Evolutionary conservation across 2,329 filamentous ascomycete genomes (phyloP).

Genomic region (Rhexocercosporidium sp.): DNA sequence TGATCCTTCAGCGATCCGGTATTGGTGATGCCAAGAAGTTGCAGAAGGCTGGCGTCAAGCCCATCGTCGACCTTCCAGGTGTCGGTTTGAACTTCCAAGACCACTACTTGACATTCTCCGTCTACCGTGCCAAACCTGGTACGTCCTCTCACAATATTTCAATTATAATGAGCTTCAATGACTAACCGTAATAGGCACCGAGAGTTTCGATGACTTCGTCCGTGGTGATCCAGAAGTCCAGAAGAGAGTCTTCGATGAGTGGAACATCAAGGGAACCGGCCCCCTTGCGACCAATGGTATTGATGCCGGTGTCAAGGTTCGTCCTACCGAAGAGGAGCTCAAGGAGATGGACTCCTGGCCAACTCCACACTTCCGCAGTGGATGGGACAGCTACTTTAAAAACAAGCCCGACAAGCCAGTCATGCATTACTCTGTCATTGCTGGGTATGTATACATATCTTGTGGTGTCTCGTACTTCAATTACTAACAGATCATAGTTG

Average conservation of each 20-base stretch:
- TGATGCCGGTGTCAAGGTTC: conserved; percentile 60
- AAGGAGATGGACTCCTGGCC: conserved; percentile 65
- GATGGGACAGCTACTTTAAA: conserved; percentile 85
- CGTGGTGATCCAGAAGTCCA: conserved; percentile 75
- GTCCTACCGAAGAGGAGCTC: conserved; percentile 61
- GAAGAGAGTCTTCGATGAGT: conserved; percentile 75
- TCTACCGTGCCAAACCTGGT: conserved; percentile 47
- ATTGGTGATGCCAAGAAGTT: conserved; percentile 58
- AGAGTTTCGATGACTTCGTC: conserved; percentile 82
- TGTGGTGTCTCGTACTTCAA: background rate
- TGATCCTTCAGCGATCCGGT: conserved; percentile 66
- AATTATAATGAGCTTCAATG: background rate
- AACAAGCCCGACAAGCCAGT: conserved; percentile 85
- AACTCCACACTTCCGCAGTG: conserved; percentile 72
- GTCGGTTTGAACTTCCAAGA: conserved; percentile 62
- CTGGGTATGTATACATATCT: conserved; percentile 52
- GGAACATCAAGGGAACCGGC: conserved; percentile 80
- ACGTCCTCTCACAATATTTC: background rate
- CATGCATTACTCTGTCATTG: conserved; percentile 83
- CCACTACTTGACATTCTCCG: conserved; percentile 58
- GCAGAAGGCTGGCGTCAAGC: conserved; percentile 51
- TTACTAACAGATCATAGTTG: conserved; percentile 40
- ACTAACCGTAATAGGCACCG: conserved; percentile 57
- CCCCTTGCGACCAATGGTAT: conserved; percentile 39
- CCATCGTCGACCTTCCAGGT: conserved; percentile 54